Evolutionary conservation across 140 eudicot genomes (phyloP), one percentile per base, ranked within the genome.

Genomic region (Oenanthe javanica): DNA sequence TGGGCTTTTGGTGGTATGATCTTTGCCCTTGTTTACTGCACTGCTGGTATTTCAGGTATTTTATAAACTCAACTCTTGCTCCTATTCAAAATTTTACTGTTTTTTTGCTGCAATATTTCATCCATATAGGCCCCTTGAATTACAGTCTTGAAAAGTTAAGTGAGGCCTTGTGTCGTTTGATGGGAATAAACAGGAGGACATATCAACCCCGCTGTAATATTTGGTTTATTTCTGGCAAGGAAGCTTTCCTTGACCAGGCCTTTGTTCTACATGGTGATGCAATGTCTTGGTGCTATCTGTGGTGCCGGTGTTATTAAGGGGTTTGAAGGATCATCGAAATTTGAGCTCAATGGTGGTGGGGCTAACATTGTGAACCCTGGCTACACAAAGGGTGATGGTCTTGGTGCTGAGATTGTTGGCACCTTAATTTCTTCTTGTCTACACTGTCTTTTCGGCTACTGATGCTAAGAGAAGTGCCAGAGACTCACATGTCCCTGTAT

Each of bases 1-100:
- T 93, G 98, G 98, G 96, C 97, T 79, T 93, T 93, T 87, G 98
- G 98, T 86, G 97, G 97, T 36, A 91, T 93, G 97, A 93, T 93
- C 88, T 93, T 93, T 87, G 97, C 97, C 75, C 96, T 91, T 79
- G 96, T 93, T 72, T 93, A 93, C 88, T 93, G 97, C 78, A 93
- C 98, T 66, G 98, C 97, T 85, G 98, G 98, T 78, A 93, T 93
- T 82, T 93, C 98, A 85, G 98, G 98, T 93, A 16, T 31, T 31
- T 31, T 31, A 31, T 31, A 31, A 31, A 31, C 36, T 31, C 36
- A 31, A 31, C 36, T 31, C 36, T 31, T 31, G 36, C 36, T 31
- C 36, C 36, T 31, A 31, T 31, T 31, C 36, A 31, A 31, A 31
- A 31, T 31, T 31, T 31, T 31, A 31, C 36, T 31, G 36, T 31